Evolutionary conservation across 371 early-diverging fungal genomes (phyloP).

Genomic region (Syncephalastrum monosporum): DNA sequence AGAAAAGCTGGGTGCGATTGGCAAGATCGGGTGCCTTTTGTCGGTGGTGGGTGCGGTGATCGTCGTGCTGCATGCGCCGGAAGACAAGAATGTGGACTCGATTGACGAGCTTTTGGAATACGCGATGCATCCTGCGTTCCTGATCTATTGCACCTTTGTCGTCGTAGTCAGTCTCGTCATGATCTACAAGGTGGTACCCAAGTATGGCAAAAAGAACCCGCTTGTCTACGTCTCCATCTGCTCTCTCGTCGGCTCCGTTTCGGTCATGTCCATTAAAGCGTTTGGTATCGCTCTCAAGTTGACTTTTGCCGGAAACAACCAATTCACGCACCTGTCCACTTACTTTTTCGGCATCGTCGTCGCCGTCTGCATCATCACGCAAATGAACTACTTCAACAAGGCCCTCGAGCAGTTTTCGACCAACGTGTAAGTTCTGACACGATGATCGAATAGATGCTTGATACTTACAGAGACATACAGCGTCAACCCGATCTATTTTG

Average conservation of each 20-base stretch:
- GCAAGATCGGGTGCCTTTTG: slow-evolving; percentile 86
- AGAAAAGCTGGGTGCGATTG: slow-evolving; percentile 77
- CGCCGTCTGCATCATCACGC: slow-evolving; percentile 79
- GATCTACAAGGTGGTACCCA: slow-evolving; percentile 79
- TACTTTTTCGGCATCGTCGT: slow-evolving; percentile 84
- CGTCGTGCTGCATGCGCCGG: slow-evolving; percentile 88
- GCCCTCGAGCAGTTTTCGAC: slow-evolving; percentile 89
- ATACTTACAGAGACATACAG: slow-evolving; percentile 13
- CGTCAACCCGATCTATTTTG: slow-evolving; percentile 91
- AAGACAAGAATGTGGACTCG: slow-evolving; percentile 71
- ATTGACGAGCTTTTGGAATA: slow-evolving; percentile 67
- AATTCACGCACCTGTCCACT: slow-evolving; percentile 83
- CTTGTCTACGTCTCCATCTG: slow-evolving; percentile 90
- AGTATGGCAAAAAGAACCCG: slow-evolving; percentile 75
- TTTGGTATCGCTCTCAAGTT: slow-evolving; percentile 90
- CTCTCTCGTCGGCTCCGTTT: slow-evolving; percentile 84
- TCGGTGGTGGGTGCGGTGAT: slow-evolving; percentile 87
- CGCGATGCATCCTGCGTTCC: slow-evolving; percentile 75
- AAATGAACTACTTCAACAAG: slow-evolving; percentile 97
- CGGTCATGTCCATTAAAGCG: slow-evolving; percentile 89
- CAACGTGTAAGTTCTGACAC: slow-evolving; percentile 58
- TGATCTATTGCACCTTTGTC: slow-evolving; percentile 75
- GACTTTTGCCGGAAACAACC: slow-evolving; percentile 89
- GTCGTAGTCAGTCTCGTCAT: slow-evolving; percentile 59
- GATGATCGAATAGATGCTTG: not conserved